Percentiles rank a stretch among this genome's conserved stretches.
These are phyloP conservation scores for Pseudognaphalium luteoalbum DNA, from an alignment of 129 eudicot species.

Conservation along the genomic window DNA sequence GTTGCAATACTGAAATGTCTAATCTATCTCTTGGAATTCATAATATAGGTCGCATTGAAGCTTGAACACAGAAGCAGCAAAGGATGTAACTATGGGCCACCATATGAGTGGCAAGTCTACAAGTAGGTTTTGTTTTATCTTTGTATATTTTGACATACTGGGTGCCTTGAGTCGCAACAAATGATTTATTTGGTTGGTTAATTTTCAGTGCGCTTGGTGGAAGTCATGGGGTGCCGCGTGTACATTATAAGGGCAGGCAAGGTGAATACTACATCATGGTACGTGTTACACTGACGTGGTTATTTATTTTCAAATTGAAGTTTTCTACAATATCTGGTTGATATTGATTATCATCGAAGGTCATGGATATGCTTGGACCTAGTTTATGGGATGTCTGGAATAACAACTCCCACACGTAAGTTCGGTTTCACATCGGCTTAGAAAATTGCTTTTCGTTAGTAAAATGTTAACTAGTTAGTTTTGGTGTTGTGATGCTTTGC, in stretches of 20 bases:
- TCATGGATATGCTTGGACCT: constrained; percentile 95
- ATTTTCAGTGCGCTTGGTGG: constrained; percentile 73
- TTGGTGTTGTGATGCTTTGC: too few species aligned
- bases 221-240: constrained; percentile 88
- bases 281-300: background rate
- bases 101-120: constrained; percentile 93
- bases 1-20: background rate
- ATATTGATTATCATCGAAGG: constrained; percentile 41
- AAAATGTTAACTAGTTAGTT: background rate
- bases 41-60: constrained; percentile 71
- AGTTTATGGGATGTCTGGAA: constrained; percentile 94
- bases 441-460: background rate
- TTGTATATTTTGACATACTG: constrained; percentile 3
- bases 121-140: constrained; percentile 41
- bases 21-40: background rate
- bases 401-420: constrained; percentile 67
- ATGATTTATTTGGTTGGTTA: background rate
- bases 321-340: background rate
- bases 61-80: constrained; percentile 89
- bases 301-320: background rate
- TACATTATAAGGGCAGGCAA: constrained; percentile 81
- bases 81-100: constrained; percentile 92
- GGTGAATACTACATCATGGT: constrained; percentile 89
- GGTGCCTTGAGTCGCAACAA: background rate
- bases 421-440: background rate